Conservation (phyloP, 208 protist species). For the Leishmania major region DNA sequence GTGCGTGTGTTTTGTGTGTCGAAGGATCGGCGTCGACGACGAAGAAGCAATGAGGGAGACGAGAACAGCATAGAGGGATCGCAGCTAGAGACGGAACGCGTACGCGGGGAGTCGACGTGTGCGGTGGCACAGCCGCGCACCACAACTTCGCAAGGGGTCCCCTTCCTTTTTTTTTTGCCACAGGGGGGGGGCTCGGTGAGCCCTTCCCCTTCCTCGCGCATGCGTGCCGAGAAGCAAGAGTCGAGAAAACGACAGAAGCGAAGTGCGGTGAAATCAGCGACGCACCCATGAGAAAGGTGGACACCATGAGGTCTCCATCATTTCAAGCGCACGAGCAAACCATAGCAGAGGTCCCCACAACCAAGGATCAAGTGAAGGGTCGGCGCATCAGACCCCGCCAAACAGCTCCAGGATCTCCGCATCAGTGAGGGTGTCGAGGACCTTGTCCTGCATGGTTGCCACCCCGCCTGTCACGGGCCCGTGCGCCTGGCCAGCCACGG, state of each 20-base stretch:
- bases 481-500: slow-evolving; percentile 10
- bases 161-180: background rate
- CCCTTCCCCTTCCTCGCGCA: background rate
- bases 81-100: background rate
- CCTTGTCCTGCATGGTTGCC: slow-evolving; percentile 3
- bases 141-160: no score
- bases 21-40: background rate
- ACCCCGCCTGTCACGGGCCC: background rate
- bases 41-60: background rate
- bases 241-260: background rate
- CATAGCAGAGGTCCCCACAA: background rate
- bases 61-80: background rate
- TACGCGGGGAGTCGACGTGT: background rate
- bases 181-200: no score
- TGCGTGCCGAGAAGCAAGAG: background rate
- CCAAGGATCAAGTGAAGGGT: background rate
- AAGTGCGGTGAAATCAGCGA: background rate
- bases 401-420: slow-evolving; percentile 80
- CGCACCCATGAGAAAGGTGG: background rate
- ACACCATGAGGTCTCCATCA: background rate
- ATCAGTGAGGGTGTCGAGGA: slow-evolving; percentile 54
- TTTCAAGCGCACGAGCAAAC: background rate
- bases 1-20: background rate
- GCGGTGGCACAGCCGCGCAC: background rate
- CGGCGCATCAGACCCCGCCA: slow-evolving; percentile 22